Conservation (phyloP, 2,329 filamentous ascomycete genomes). For the Camillea tinctor region DNA sequence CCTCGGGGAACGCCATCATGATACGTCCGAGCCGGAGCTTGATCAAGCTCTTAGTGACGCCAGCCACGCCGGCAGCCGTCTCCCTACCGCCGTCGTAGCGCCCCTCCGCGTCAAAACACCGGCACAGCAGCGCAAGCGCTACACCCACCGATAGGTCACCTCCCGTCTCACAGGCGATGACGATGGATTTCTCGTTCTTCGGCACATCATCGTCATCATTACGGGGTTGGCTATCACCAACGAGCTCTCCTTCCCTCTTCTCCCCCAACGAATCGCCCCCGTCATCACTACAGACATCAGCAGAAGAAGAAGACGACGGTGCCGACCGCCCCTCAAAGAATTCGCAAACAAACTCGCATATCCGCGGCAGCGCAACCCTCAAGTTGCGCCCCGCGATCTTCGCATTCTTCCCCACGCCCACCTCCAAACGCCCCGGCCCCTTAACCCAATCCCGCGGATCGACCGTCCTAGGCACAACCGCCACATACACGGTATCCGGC, state of each 20-base stretch:
- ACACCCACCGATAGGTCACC: slow-evolving; percentile 79
- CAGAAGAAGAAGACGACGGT: neutral
- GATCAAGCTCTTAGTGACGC: slow-evolving; percentile 73
- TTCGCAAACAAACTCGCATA: slow-evolving; percentile 54
- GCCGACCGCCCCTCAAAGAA: slow-evolving; percentile 32
- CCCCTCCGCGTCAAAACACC: slow-evolving; percentile 67
- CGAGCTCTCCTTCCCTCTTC: neutral
- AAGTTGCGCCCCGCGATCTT: slow-evolving; percentile 84
- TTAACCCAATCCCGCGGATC: slow-evolving; percentile 43
- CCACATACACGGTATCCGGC: slow-evolving; percentile 37
- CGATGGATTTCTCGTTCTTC: neutral
- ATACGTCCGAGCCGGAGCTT: slow-evolving; percentile 78
- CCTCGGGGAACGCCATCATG: slow-evolving; percentile 72
- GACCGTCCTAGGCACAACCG: slow-evolving; percentile 43
- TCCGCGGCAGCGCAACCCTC: slow-evolving; percentile 64
- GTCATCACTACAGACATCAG: neutral
- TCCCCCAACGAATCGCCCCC: neutral
- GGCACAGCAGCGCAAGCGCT: slow-evolving; percentile 73
- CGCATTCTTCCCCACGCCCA: slow-evolving; percentile 62
- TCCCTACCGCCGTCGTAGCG: slow-evolving; percentile 14
- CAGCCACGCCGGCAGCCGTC: slow-evolving; percentile 10
- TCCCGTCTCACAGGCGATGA: slow-evolving; percentile 70
- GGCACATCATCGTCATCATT: slow-evolving; percentile 2
- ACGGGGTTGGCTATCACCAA: neutral
- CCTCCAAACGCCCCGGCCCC: slow-evolving; percentile 43